phyloP scores from a whole-genome alignment of 2,329 filamentous ascomycete species.

The Venturia nashicola region DNA sequence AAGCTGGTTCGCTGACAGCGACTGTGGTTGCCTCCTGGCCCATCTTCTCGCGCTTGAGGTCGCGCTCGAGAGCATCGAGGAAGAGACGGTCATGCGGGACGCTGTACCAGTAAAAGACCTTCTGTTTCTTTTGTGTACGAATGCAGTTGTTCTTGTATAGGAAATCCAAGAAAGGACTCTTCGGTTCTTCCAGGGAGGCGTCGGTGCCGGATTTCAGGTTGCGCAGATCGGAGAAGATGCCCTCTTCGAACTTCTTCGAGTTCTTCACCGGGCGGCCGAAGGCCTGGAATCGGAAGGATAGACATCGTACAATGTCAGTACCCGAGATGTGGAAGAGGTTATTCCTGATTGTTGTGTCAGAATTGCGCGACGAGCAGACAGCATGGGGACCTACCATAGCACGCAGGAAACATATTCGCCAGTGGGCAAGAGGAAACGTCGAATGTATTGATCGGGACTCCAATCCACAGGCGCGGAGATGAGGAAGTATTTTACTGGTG shows the following conservation, averaged over 20 bases:
- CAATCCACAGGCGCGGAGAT: constrained; percentile 98
- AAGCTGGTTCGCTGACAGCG: constrained; percentile 88
- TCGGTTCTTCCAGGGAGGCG: constrained; percentile 94
- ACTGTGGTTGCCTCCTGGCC: constrained; percentile 94
- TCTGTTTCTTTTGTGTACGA: constrained; percentile 98
- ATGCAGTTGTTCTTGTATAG: constrained; percentile 99
- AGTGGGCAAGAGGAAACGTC: constrained; percentile 86
- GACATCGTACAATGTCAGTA: constrained; percentile 94
- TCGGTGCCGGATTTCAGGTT: constrained; percentile 98
- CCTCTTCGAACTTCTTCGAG: constrained; percentile 99
- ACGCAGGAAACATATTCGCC: constrained; percentile 99
- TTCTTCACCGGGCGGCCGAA: constrained; percentile 98
- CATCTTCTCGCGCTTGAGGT: constrained; percentile 99
- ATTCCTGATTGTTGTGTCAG: constrained; percentile 46
- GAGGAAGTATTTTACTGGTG: constrained; percentile 93
- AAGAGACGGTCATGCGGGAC: constrained; percentile 96
- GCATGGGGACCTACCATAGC: constrained; percentile 51
- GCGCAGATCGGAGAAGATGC: constrained; percentile 95
- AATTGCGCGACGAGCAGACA: background rate
- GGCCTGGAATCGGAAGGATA: constrained; percentile 96
- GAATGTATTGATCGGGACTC: constrained; percentile 92
- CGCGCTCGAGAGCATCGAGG: constrained; percentile 90
- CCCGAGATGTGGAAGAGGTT: constrained; percentile 99
- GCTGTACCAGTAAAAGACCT: constrained; percentile 99
- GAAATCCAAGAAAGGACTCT: constrained; percentile 96